phyloP scores from a whole-genome alignment of 331 rosid species.

The Dryas integrifolia region DNA sequence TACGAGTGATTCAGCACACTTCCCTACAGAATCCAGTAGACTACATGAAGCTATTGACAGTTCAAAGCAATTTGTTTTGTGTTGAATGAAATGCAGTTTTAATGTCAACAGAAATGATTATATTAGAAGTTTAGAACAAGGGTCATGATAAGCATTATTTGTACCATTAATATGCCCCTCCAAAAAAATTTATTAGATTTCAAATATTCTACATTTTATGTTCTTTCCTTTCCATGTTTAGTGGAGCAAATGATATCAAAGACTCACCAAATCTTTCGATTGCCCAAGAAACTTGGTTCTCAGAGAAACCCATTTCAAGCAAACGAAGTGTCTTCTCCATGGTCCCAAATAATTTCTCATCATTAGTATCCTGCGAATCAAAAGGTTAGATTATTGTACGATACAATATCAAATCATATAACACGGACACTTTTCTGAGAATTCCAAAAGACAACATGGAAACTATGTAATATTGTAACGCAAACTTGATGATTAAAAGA shows the following conservation, averaged over 20 bases:
- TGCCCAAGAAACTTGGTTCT: slow-evolving; percentile 81
- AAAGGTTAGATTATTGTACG: slow-evolving; percentile 3
- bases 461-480: not conserved
- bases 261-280: slow-evolving; percentile 75
- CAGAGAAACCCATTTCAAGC: slow-evolving; percentile 96
- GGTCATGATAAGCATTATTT: not conserved
- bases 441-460: not conserved
- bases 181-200: not conserved
- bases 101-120: not conserved
- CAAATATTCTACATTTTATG: not conserved
- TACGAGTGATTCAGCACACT: not conserved
- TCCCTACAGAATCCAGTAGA: not conserved
- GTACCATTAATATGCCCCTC: not conserved
- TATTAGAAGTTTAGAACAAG: not conserved
- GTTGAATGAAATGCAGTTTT: not conserved
- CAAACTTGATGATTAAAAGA: not conserved
- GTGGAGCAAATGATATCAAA: slow-evolving; percentile 17
- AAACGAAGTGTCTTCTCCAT: slow-evolving; percentile 83
- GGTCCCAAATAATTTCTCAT: slow-evolving; percentile 77
- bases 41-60: not conserved
- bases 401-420: slow-evolving; percentile 2
- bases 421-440: not conserved
- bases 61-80: not conserved
- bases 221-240: not conserved
- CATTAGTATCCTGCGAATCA: slow-evolving; percentile 42